phyloP scores from a whole-genome alignment of 1,139 yeast genomes.

The Debaryomyces singareniensis region DNA sequence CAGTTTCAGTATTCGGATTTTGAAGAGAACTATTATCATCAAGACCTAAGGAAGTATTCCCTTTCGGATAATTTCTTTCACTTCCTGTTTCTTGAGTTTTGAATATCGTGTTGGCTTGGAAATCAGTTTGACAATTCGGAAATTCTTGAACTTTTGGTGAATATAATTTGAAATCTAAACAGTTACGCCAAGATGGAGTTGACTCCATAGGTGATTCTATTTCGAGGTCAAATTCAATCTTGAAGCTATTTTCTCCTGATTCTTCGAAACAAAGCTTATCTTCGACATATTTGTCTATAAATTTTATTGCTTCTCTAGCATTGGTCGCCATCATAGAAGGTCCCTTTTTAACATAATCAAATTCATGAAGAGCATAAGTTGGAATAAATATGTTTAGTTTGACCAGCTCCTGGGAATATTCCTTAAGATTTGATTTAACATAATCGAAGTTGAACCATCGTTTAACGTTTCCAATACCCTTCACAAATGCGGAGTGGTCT shows the following conservation, averaged over 20 bases:
- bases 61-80: too few relatives aligned
- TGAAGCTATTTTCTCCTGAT: slow-evolving; percentile 6
- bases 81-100: neutral
- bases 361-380: slow-evolving; percentile 49
- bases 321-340: slow-evolving; percentile 48
- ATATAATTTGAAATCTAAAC: slow-evolving; percentile 37
- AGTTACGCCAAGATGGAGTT: slow-evolving; percentile 46
- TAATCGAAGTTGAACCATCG: slow-evolving; percentile 45
- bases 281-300: slow-evolving; percentile 41
- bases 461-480: slow-evolving; percentile 55
- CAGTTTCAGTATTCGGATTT: slow-evolving; percentile 2
- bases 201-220: slow-evolving; percentile 35
- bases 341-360: slow-evolving; percentile 50
- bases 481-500: slow-evolving; percentile 53
- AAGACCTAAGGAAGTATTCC: too few relatives aligned
- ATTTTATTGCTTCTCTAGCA: slow-evolving; percentile 51
- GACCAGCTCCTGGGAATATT: slow-evolving; percentile 12
- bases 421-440: slow-evolving; percentile 17
- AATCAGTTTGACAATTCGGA: slow-evolving; percentile 35
- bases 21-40: slow-evolving; percentile 2
- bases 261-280: slow-evolving; percentile 4
- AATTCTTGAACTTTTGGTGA: slow-evolving; percentile 43
- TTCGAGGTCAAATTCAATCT: slow-evolving; percentile 12
- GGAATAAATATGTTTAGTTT: slow-evolving; percentile 39
- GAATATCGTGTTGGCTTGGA: slow-evolving; percentile 20